These are phyloP conservation scores for Talaromyces borbonicus DNA, from an alignment of 495 filamentous ascomycete species.

Conservation along the genomic window DNA sequence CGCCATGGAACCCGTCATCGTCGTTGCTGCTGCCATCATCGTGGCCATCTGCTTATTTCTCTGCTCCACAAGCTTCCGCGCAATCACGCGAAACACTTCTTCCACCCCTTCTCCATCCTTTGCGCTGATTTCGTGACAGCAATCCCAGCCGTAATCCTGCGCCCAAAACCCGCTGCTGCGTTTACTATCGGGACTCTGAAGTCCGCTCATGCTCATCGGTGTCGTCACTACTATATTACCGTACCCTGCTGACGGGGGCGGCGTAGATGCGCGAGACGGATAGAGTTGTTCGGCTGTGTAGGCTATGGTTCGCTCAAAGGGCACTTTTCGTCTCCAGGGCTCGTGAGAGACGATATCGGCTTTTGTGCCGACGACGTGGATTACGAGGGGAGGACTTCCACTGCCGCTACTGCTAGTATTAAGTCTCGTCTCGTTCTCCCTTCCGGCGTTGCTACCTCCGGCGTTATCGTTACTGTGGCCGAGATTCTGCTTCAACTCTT, in stretches of 20 bases:
- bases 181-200: conserved; percentile 62
- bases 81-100: conserved; percentile 92
- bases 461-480: conserved; percentile 7
- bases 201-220: conserved; percentile 29
- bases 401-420: no score
- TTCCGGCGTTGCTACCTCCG: background rate
- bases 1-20: no score
- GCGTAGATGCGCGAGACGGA: conserved; percentile 52
- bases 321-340: conserved; percentile 65
- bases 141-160: conserved; percentile 89
- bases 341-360: conserved; percentile 80
- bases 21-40: conserved; percentile 9
- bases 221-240: conserved; percentile 15
- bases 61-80: conserved; percentile 90
- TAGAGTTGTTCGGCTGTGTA: conserved; percentile 88
- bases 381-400: conserved; percentile 57
- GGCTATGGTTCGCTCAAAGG: conserved; percentile 87
- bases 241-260: conserved; percentile 49
- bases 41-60: conserved; percentile 41
- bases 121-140: conserved; percentile 91
- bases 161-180: conserved; percentile 81
- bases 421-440: background rate
- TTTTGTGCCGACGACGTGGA: conserved; percentile 95
- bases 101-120: conserved; percentile 94
- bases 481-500: conserved; percentile 64